A percentile compares a stretch with the other conserved stretches of the same genome.
Evolutionary conservation across 2,329 filamentous ascomycete genomes (phyloP).

Genomic region (Coniosporium tulheliwenetii): DNA sequence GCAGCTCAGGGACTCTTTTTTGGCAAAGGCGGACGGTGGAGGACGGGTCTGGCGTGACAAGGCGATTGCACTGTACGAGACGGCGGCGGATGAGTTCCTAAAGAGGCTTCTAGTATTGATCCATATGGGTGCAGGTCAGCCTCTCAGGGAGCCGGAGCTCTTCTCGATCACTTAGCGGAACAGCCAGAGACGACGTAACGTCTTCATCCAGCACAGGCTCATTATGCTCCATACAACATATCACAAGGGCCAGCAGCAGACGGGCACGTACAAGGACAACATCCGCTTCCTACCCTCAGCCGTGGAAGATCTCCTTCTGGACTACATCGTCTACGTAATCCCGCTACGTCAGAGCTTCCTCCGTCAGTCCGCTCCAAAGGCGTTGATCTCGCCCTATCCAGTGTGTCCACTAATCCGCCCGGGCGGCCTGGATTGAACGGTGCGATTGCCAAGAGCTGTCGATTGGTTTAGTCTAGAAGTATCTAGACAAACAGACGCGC

Average conservation of each 20-base stretch:
- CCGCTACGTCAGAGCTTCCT: no score
- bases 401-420: no score
- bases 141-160: background rate
- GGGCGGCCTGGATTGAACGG: conserved; percentile 1
- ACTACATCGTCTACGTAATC: conserved; percentile 4
- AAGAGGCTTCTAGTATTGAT: background rate
- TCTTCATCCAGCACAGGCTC: conserved; percentile 2
- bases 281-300: conserved; percentile 4
- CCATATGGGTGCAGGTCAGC: background rate
- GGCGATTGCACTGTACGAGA: no score
- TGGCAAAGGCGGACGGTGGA: no score
- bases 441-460: no score
- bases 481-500: no score
- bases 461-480: no score
- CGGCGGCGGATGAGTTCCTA: background rate
- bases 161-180: conserved; percentile 1
- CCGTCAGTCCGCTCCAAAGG: no score
- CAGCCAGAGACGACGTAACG: conserved; percentile 2
- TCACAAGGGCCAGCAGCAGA: no score
- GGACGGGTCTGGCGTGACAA: no score
- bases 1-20: background rate
- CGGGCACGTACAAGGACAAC: no score
- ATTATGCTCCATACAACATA: conserved; percentile 4
- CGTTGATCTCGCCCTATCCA: no score
- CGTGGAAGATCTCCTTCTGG: conserved; percentile 4